Base-by-base conservation (phyloP, 2,329 filamentous ascomycete genomes). In the Penicillium sp. region DNA sequence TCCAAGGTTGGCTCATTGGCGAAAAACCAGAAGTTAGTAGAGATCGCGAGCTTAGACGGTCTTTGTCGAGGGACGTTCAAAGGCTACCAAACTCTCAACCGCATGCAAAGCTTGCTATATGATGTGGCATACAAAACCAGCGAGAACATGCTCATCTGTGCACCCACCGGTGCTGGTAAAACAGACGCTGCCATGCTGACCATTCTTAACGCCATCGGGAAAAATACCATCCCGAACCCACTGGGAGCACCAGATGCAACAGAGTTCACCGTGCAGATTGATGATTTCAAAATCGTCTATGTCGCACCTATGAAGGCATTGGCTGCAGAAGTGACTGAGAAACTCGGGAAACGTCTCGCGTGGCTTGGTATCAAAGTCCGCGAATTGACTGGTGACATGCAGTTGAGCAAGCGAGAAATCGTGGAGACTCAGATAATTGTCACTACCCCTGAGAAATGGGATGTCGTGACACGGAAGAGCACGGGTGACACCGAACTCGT, bases 291-390 rank as follows among this genome's bases (percentile, higher is more conserved):
- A 66, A 90, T 98, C 53, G 88, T 98, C 39, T 98, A 98, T 54
- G 92, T 98, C 27, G 92, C 93, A 1, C 93, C 92, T 0, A 98
- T 98, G 93, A 98, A 98, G 65, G 93, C 92, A 0, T 72, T 98
- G 12, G 93, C 93, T 3, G 92, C 93, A 6, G 92, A 98, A 66
- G 84, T 98, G 27, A 96, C 92, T 0, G 86, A 89, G 23, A 98
- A 98, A 67, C 73, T 98, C 2, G 85, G 88, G 31, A 94, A 87
- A 62, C 81, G 90, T 16, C 76, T 98, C 3, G 84, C 86, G 2
- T 98, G 93, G 93, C 76, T 98, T 4, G 90, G 89, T 6, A 80
- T 98, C 54, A 81, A 86, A 60, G 90, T 87, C 49, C 84, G 92
- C 45, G 92, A 98, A 65, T 81, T 94, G 61, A 98, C 92, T 32